These are phyloP conservation scores for Ilyonectria destructans DNA, from an alignment of 2,329 filamentous ascomycete genomes.

Conservation along the genomic window DNA sequence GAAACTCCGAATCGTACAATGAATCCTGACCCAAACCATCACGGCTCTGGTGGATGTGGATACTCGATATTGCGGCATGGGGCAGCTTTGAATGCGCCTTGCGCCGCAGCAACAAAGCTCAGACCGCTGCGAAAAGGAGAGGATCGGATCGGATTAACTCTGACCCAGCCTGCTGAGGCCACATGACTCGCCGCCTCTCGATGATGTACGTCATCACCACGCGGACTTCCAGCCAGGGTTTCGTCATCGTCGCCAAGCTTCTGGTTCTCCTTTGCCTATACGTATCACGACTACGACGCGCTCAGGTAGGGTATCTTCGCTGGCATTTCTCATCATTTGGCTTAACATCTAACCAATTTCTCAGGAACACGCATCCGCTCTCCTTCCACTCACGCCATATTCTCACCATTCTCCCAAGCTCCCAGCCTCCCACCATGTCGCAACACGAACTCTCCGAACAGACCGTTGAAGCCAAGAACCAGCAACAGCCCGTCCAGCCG, in stretches of 20 bases:
- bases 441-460: slow-evolving; percentile 7
- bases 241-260: background rate
- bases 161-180: background rate
- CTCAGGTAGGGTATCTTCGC: background rate
- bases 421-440: background rate
- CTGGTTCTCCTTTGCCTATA: background rate
- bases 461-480: background rate
- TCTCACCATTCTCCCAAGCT: background rate
- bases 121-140: background rate
- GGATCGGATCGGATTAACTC: background rate
- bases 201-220: slow-evolving; percentile 6
- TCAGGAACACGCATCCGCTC: background rate
- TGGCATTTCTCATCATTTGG: background rate
- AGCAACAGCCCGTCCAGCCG: slow-evolving; percentile 14
- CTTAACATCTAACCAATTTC: background rate
- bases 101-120: background rate
- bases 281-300: too few relatives aligned
- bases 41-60: background rate
- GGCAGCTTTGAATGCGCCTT: background rate
- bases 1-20: background rate
- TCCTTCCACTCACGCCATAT: background rate
- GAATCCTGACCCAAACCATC: background rate
- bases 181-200: background rate
- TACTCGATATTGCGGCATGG: background rate
- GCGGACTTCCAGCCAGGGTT: background rate